phyloP scores from a whole-genome alignment of 208 protist genomes.

The Naegleria fowleri region DNA sequence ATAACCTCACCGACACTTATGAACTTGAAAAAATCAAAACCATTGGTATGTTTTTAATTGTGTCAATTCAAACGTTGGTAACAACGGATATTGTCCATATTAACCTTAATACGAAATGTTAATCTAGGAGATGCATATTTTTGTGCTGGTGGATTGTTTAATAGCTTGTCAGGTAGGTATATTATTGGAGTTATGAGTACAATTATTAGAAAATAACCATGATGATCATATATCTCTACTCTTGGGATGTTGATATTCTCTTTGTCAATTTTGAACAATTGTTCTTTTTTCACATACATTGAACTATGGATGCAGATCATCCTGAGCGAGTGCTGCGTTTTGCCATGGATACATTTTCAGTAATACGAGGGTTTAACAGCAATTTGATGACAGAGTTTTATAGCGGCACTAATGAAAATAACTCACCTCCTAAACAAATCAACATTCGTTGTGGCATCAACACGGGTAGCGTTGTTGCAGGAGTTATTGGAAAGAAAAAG shows the following conservation, averaged over 20 bases:
- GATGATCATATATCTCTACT: no score
- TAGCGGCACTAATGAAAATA: background rate
- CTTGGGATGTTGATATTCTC: no score
- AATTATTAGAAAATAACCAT: no score
- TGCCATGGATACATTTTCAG: background rate
- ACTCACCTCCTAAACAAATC: background rate
- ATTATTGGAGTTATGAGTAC: no score
- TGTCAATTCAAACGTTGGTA: no score
- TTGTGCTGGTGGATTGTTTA: background rate
- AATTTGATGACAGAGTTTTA: background rate
- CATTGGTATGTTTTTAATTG: conserved; percentile 31
- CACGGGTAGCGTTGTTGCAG: background rate
- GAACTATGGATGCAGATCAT: no score
- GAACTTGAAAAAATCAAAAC: conserved; percentile 33
- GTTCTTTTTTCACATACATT: no score
- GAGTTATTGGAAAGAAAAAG: background rate
- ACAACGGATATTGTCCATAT: no score
- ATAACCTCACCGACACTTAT: background rate
- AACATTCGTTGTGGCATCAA: background rate
- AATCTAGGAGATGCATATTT: background rate
- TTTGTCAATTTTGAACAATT: no score
- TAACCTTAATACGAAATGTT: no score
- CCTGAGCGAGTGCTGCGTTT: background rate
- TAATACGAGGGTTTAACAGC: background rate
- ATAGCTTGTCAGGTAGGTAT: background rate